These are phyloP conservation scores for Diplodia intermedia DNA, from an alignment of 2,329 filamentous ascomycete species.

Conservation along the genomic window DNA sequence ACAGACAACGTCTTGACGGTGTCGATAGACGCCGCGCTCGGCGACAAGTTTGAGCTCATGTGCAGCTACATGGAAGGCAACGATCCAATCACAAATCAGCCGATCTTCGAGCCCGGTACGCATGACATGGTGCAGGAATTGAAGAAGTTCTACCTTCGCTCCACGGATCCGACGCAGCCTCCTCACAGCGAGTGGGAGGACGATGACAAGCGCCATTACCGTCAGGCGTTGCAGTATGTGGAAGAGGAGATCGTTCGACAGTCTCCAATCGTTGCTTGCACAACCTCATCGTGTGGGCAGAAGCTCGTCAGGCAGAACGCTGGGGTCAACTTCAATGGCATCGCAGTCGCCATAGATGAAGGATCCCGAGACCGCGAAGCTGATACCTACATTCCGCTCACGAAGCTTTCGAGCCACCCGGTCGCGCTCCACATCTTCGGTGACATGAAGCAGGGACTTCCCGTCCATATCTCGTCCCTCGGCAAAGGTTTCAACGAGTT, in stretches of 20 bases:
- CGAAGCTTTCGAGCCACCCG: no score
- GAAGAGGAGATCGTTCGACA: background rate
- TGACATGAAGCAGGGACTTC: background rate
- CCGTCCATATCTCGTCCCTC: background rate
- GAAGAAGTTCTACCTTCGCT: background rate
- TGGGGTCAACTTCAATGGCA: background rate
- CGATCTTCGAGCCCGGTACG: no score
- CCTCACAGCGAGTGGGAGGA: background rate
- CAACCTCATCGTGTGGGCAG: background rate
- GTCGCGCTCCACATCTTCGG: background rate
- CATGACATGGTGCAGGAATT: background rate
- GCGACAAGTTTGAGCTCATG: background rate
- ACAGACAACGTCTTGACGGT: background rate
- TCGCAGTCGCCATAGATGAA: background rate
- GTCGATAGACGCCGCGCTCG: background rate
- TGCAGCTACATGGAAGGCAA: background rate
- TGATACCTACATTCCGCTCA: background rate
- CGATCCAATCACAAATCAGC: background rate
- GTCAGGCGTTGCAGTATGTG: background rate
- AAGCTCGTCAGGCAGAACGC: background rate
- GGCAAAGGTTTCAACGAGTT: slow-evolving; percentile 1
- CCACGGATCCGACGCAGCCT: background rate
- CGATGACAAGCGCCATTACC: background rate
- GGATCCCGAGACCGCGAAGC: background rate
- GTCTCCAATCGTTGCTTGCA: background rate